A percentile compares a stretch with the other conserved stretches of the same genome.
These are phyloP conservation scores for Ceratocystiopsis minuta DNA, from an alignment of 2,329 filamentous ascomycete genomes.

Conservation along the genomic window DNA sequence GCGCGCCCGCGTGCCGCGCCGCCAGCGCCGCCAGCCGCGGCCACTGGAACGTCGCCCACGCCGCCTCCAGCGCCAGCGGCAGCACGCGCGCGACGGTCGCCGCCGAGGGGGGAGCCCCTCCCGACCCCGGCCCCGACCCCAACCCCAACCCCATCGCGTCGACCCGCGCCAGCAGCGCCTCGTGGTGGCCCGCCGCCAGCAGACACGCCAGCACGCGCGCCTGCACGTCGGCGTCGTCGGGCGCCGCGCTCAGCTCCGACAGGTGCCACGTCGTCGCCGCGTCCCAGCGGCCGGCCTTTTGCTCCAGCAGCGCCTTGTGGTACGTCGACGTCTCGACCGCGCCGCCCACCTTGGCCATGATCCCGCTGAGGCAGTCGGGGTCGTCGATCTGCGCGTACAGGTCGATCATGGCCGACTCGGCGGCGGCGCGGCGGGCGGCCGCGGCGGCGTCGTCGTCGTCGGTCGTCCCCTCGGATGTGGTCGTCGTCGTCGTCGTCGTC, in stretches of 20 bases:
- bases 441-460: constrained; percentile 28
- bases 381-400: constrained; percentile 98
- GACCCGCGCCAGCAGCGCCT: constrained; percentile 72
- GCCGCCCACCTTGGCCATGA: constrained; percentile 70
- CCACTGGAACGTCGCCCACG: constrained; percentile 81
- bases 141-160: constrained; percentile 22
- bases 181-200: constrained; percentile 88
- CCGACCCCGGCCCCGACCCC: no score
- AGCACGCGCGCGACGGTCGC: constrained; percentile 50
- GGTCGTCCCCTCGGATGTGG: no score
- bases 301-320: constrained; percentile 82
- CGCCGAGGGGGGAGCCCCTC: no score
- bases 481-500: no score
- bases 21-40: constrained; percentile 53
- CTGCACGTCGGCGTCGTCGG: constrained; percentile 60
- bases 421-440: constrained; percentile 26
- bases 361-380: constrained; percentile 87
- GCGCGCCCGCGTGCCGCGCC: constrained; percentile 27
- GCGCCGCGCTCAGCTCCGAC: constrained; percentile 64
- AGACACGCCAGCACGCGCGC: constrained; percentile 72
- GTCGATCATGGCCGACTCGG: constrained; percentile 67
- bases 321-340: constrained; percentile 52
- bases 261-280: constrained; percentile 98
- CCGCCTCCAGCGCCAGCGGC: constrained; percentile 75
- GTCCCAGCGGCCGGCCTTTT: constrained; percentile 83